Conservation (phyloP, 805 yeast genomes). For the Saccharomycopsis capsularis region DNA sequence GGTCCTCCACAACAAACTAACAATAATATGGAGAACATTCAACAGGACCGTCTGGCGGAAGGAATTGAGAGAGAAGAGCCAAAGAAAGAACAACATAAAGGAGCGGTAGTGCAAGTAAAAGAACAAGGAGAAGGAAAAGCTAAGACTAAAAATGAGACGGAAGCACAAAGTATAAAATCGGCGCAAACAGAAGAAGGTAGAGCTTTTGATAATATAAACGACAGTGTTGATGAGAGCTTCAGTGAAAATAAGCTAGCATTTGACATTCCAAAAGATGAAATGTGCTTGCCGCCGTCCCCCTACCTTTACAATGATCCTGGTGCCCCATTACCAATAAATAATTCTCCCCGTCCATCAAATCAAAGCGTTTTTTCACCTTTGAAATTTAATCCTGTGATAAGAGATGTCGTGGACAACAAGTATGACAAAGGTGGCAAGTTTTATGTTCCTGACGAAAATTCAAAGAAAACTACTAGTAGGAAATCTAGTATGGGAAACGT, state of each 20-base stretch:
- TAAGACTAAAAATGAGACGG: neutral
- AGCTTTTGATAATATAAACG: slow-evolving; percentile 20
- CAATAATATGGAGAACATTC: neutral
- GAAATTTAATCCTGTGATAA: slow-evolving; percentile 72
- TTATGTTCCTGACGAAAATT: slow-evolving; percentile 42
- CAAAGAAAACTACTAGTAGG: too few species aligned
- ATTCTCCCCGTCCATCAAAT: slow-evolving; percentile 35
- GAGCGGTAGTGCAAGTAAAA: neutral
- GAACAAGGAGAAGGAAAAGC: neutral
- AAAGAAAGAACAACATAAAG: neutral
- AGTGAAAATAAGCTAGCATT: slow-evolving; percentile 46
- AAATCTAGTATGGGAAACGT: neutral
- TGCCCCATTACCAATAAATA: slow-evolving; percentile 65
- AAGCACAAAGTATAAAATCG: slow-evolving; percentile 19
- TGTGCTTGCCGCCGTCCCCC: slow-evolving; percentile 47
- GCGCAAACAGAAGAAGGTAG: slow-evolving; percentile 28
- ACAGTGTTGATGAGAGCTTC: slow-evolving; percentile 11
- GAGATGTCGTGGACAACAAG: slow-evolving; percentile 72
- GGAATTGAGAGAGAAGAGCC: neutral
- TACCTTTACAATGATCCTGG: slow-evolving; percentile 62
- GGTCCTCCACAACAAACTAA: neutral
- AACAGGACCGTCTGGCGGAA: neutral
- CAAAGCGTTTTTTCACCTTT: slow-evolving; percentile 74
- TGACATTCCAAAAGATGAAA: slow-evolving; percentile 54
- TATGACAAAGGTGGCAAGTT: slow-evolving; percentile 89